phyloP scores from a whole-genome alignment of 495 filamentous ascomycete genomes.

The Collariella sp. region DNA sequence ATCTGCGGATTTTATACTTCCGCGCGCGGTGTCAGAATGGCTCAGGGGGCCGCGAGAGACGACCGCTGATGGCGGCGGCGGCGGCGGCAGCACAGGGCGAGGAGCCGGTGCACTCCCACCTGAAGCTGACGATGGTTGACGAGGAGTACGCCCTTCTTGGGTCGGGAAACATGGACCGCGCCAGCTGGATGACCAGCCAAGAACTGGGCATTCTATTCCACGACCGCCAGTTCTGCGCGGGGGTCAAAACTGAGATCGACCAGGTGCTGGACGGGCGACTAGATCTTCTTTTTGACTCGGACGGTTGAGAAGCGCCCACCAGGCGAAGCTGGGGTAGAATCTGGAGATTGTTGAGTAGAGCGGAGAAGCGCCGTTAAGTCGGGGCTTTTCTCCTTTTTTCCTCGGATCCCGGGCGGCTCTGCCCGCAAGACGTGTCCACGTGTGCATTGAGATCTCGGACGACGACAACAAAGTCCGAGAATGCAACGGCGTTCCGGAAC shows the following conservation, averaged over 20 bases:
- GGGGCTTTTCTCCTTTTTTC: neutral
- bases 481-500: conserved; percentile 24
- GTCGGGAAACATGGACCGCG: conserved; percentile 67
- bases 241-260: conserved; percentile 35
- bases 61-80: neutral
- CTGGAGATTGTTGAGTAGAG: neutral
- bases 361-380: neutral
- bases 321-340: neutral
- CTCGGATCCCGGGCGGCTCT: neutral
- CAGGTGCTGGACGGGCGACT: conserved; percentile 38
- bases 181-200: conserved; percentile 69
- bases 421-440: neutral
- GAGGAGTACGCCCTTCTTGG: conserved; percentile 52
- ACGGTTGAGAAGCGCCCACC: neutral
- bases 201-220: conserved; percentile 64
- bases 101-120: conserved; percentile 59
- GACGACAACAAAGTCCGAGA: conserved; percentile 6
- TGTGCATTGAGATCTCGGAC: conserved; percentile 2
- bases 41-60: neutral
- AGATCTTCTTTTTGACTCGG: conserved; percentile 29
- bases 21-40: conserved; percentile 10
- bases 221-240: conserved; percentile 34
- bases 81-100: conserved; percentile 12
- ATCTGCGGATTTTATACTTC: conserved; percentile 45
- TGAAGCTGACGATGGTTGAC: conserved; percentile 62